Conservation (phyloP, 2,329 filamentous ascomycete genomes). For the Botrytis fragariae region DNA sequence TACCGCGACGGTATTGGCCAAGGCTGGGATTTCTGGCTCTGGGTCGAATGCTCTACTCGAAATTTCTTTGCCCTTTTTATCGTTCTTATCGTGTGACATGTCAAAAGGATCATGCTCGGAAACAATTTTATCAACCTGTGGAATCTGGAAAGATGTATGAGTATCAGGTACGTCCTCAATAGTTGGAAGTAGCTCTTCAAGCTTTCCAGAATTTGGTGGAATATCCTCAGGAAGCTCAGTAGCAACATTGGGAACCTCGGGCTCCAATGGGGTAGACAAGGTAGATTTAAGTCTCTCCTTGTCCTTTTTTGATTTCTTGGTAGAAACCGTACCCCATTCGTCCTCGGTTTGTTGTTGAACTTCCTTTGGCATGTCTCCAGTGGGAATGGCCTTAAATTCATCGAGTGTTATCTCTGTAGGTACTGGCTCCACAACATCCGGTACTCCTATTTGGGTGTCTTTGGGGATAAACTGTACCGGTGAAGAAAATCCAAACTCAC, state of each 20-base stretch:
- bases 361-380: conserved; percentile 18
- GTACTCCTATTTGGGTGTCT: conserved; percentile 16
- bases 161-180: conserved; percentile 20
- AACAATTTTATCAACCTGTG: conserved; percentile 16
- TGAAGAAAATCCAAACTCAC: conserved; percentile 26
- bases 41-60: conserved; percentile 23
- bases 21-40: conserved; percentile 18
- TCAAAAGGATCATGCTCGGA: conserved; percentile 8
- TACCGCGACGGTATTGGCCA: conserved; percentile 1
- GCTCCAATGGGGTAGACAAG: conserved; percentile 23
- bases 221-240: conserved; percentile 16
- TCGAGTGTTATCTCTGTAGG: conserved; percentile 16
- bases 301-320: conserved; percentile 27
- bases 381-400: conserved; percentile 13
- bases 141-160: conserved; percentile 23
- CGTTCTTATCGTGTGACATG: conserved; percentile 31
- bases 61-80: conserved; percentile 23
- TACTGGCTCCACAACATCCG: conserved; percentile 16
- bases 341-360: conserved; percentile 19
- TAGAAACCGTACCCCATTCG: conserved; percentile 23
- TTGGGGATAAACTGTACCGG: conserved; percentile 21
- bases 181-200: conserved; percentile 12
- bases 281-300: conserved; percentile 26
- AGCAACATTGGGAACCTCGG: conserved; percentile 20
- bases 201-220: conserved; percentile 13